These are phyloP conservation scores for Aspergillus sparsus DNA, from an alignment of 495 filamentous ascomycete genomes.

Conservation along the genomic window DNA sequence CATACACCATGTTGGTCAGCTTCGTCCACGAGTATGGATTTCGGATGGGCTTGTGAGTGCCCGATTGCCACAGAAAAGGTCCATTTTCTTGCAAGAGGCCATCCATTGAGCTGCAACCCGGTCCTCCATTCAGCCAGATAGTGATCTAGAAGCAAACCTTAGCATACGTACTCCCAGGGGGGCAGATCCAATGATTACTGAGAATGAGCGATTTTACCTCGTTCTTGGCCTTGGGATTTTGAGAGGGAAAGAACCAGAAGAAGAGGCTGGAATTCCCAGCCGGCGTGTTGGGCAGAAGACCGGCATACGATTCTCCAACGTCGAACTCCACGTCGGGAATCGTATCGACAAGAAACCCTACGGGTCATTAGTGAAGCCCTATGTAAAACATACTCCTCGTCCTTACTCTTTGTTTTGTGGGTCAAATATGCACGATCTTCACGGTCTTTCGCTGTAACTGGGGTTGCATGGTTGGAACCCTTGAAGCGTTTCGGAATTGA, in stretches of 20 bases:
- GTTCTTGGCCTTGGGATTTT: slow-evolving; percentile 53
- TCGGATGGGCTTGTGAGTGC: slow-evolving; percentile 60
- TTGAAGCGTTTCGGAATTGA: not conserved
- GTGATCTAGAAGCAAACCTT: slow-evolving; percentile 50
- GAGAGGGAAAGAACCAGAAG: slow-evolving; percentile 77
- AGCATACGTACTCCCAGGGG: not conserved
- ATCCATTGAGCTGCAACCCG: slow-evolving; percentile 67
- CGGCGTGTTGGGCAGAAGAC: slow-evolving; percentile 67
- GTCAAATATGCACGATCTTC: not conserved
- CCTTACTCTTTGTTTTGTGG: slow-evolving; percentile 1
- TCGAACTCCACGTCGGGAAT: slow-evolving; percentile 75
- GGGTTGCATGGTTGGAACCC: not conserved
- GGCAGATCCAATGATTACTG: too few species aligned
- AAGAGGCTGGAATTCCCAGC: slow-evolving; percentile 59
- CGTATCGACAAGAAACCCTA: slow-evolving; percentile 67
- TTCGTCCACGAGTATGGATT: slow-evolving; percentile 74
- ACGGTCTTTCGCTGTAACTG: too few species aligned
- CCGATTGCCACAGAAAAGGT: slow-evolving; percentile 72
- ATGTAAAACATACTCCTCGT: not conserved
- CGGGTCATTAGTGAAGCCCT: not conserved
- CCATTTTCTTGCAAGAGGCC: slow-evolving; percentile 77
- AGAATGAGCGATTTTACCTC: slow-evolving; percentile 53
- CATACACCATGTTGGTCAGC: slow-evolving; percentile 73
- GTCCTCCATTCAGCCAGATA: slow-evolving; percentile 72
- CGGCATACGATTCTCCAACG: slow-evolving; percentile 75